Percentiles rank a stretch among this genome's conserved stretches.
phyloP scores from a whole-genome alignment of 2,329 filamentous ascomycete genomes.

The Blumeria hordei region DNA sequence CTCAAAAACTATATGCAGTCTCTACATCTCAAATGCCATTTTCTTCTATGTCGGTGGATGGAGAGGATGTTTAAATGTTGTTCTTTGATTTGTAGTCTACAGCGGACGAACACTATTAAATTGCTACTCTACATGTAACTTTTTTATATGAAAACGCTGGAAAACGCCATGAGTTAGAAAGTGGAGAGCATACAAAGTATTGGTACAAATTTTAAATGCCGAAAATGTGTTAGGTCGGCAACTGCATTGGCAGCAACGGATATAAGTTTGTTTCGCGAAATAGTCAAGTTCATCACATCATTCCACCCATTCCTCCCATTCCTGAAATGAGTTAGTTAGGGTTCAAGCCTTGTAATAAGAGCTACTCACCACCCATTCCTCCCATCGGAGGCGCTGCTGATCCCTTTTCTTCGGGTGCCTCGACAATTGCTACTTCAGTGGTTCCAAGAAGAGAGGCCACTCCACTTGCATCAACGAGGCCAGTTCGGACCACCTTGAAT shows the following conservation, averaged over 20 bases:
- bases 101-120: too few relatives aligned
- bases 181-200: too few relatives aligned
- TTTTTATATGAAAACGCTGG: too few relatives aligned
- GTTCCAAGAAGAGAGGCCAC: constrained; percentile 93
- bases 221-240: too few relatives aligned
- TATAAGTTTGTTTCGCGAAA: background rate
- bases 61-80: too few relatives aligned
- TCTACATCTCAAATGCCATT: too few relatives aligned
- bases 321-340: constrained; percentile 14
- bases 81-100: too few relatives aligned
- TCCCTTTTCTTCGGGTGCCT: constrained; percentile 79
- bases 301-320: constrained; percentile 14
- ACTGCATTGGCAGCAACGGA: background rate
- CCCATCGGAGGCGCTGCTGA: constrained; percentile 44
- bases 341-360: background rate
- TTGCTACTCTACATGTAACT: too few relatives aligned
- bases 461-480: constrained; percentile 80
- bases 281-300: constrained; percentile 13
- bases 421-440: constrained; percentile 92
- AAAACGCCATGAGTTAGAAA: too few relatives aligned
- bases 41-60: too few relatives aligned
- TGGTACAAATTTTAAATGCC: too few relatives aligned
- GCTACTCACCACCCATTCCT: constrained; percentile 23
- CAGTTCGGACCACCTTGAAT: constrained; percentile 97
- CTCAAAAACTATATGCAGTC: too few relatives aligned